These are phyloP conservation scores for Aquilaria agallochum DNA, from an alignment of 441 rosid genomes.

Conservation along the genomic window DNA sequence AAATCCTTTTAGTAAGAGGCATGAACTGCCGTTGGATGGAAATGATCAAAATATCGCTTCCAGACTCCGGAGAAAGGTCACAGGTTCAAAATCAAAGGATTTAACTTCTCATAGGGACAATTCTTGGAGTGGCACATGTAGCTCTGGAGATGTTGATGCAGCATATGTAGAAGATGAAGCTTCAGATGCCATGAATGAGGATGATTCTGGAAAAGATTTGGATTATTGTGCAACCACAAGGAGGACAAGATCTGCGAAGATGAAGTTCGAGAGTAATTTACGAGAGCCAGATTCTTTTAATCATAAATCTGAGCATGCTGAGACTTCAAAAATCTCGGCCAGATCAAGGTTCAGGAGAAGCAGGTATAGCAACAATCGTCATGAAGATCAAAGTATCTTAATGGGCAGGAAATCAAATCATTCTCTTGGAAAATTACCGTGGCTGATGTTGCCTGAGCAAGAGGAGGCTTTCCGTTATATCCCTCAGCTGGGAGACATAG, in stretches of 20 bases:
- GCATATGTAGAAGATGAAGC: conserved; percentile 24
- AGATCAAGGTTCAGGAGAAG: conserved; percentile 42
- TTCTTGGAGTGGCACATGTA: conserved; percentile 18
- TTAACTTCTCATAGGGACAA: conserved; percentile 19
- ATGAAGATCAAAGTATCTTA: conserved; percentile 22
- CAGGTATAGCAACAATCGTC: conserved; percentile 17
- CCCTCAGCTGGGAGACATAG: conserved; percentile 77
- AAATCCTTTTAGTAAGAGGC: conserved; percentile 23
- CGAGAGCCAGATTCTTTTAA: conserved; percentile 32
- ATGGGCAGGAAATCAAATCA: conserved; percentile 30
- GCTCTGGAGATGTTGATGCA: conserved; percentile 23
- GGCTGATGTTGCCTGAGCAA: conserved; percentile 68
- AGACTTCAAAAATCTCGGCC: conserved; percentile 34
- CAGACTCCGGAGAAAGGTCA: conserved; percentile 19
- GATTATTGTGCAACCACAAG: conserved; percentile 37
- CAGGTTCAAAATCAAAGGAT: conserved; percentile 15
- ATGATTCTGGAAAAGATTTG: conserved; percentile 25
- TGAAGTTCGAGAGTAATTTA: conserved; percentile 38
- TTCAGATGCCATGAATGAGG: conserved; percentile 23
- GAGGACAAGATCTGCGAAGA: conserved; percentile 69
- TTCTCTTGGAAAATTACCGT: conserved; percentile 41
- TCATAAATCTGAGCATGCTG: conserved; percentile 34
- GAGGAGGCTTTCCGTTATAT: conserved; percentile 70
- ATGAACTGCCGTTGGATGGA: conserved; percentile 26
- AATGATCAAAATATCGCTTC: conserved; percentile 21